Conservation (phyloP, 768 basidiomycete genomes). For the Xerocomellus amylosporus region DNA sequence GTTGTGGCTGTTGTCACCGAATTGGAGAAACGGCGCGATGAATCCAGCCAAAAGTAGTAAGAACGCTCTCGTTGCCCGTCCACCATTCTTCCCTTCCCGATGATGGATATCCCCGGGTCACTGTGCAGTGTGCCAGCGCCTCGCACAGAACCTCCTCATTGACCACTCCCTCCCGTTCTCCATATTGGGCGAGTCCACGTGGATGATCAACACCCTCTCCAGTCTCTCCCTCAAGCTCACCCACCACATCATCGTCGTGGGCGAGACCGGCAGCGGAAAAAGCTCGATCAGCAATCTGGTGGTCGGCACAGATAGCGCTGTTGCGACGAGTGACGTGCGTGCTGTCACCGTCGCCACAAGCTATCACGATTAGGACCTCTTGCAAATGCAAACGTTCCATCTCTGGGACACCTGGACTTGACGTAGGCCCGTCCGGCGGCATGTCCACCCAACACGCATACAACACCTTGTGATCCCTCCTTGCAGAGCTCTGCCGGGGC, state of each 20-base stretch:
- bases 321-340: conserved; percentile 12
- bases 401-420: conserved; percentile 27
- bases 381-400: conserved; percentile 22
- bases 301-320: conserved; percentile 15
- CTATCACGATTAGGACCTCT: conserved; percentile 23
- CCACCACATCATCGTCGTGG: conserved; percentile 38
- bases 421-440: conserved; percentile 12
- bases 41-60: no score
- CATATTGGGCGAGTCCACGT: background rate
- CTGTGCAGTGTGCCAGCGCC: conserved; percentile 11
- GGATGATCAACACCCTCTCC: conserved; percentile 1
- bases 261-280: conserved; percentile 35
- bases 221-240: conserved; percentile 17
- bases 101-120: conserved; percentile 21
- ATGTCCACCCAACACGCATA: conserved; percentile 10
- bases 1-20: conserved; percentile 27
- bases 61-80: background rate
- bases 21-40: conserved; percentile 19
- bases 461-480: conserved; percentile 21
- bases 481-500: conserved; percentile 16
- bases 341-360: conserved; percentile 21
- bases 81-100: conserved; percentile 26
- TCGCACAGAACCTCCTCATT: conserved; percentile 23
- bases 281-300: conserved; percentile 23
- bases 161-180: conserved; percentile 19